Evolutionary conservation across 768 basidiomycete species (phyloP).

Genomic region (Xerocomellus amylosporus): DNA sequence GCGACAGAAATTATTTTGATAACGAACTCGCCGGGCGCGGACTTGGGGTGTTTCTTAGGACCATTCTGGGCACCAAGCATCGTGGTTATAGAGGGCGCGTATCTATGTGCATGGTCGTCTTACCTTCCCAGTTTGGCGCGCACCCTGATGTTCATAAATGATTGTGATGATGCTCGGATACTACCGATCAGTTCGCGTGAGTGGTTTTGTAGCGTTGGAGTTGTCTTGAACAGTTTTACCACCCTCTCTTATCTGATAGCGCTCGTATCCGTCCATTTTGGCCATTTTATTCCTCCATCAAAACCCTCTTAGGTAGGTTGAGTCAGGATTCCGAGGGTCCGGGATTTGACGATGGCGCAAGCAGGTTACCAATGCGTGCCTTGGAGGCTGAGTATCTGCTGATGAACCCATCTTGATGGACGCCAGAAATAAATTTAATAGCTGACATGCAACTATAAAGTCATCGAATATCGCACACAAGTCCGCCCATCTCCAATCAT

Average conservation of each 20-base stretch:
- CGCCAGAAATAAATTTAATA: background rate
- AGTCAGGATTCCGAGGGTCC: background rate
- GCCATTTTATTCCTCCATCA: background rate
- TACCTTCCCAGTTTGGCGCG: no score
- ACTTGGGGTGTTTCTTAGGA: slow-evolving; percentile 25
- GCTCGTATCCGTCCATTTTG: no score
- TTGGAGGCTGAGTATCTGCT: background rate
- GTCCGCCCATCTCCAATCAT: background rate
- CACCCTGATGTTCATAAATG: background rate
- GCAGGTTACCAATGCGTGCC: background rate
- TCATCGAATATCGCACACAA: background rate
- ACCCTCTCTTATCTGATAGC: no score
- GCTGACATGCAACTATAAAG: background rate
- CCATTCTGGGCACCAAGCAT: background rate
- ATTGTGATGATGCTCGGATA: background rate
- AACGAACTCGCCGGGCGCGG: slow-evolving; percentile 40
- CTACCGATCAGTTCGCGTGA: background rate
- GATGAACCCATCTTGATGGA: background rate
- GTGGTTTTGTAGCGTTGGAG: background rate
- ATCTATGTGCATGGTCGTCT: no score
- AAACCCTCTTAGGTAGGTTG: background rate
- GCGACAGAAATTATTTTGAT: slow-evolving; percentile 39
- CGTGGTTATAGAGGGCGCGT: no score
- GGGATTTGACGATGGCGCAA: background rate
- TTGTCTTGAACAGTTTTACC: no score